Conservation (phyloP, 2,329 filamentous ascomycete species). For the Colletotrichum sp. region DNA sequence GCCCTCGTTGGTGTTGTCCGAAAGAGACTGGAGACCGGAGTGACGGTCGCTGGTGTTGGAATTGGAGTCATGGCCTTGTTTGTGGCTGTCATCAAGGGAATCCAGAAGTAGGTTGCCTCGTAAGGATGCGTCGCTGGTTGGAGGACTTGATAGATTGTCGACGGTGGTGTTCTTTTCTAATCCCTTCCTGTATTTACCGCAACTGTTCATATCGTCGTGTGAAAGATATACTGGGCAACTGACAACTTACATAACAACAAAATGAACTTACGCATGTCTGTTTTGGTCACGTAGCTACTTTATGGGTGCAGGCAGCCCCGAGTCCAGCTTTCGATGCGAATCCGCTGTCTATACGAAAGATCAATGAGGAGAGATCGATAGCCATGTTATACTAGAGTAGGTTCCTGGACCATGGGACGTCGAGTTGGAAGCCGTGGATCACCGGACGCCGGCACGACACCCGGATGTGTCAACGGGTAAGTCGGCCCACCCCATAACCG, state of each 20-base stretch:
- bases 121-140: not conserved
- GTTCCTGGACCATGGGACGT: not conserved
- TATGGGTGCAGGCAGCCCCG: accelerated
- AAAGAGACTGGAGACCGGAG: not conserved
- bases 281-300: not conserved
- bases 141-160: not conserved
- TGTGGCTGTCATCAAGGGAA: not conserved
- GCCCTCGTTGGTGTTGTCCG: not conserved
- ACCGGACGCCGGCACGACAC: not conserved
- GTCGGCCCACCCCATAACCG: too few relatives aligned
- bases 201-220: not conserved
- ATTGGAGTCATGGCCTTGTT: not conserved
- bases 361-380: too few relatives aligned
- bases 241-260: not conserved
- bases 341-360: too few relatives aligned
- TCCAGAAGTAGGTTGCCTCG: not conserved
- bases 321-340: not conserved
- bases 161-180: not conserved
- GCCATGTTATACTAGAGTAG: accelerated
- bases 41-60: not conserved
- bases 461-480: not conserved
- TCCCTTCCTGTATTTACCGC: not conserved
- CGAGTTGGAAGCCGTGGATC: not conserved
- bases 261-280: not conserved
- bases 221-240: not conserved